A percentile compares a stretch with the other conserved stretches of the same genome.
These are phyloP conservation scores for Biscogniauxia mediterranea DNA, from an alignment of 2,329 filamentous ascomycete species.

Conservation along the genomic window DNA sequence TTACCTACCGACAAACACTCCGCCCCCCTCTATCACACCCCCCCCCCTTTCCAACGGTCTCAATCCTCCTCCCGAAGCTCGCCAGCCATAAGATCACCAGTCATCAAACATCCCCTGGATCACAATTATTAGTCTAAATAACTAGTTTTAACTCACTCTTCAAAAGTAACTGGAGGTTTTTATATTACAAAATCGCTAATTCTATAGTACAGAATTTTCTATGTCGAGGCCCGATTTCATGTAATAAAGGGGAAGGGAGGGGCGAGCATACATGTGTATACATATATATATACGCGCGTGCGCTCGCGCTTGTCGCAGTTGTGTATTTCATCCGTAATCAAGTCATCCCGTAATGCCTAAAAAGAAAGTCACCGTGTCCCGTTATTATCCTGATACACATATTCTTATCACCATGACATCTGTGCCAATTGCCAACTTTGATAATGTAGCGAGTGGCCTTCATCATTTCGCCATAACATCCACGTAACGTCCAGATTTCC, in stretches of 20 bases:
- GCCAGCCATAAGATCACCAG: too few relatives aligned
- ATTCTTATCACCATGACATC: neutral
- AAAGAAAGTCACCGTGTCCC: neutral
- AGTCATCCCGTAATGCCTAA: neutral
- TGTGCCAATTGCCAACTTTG: neutral
- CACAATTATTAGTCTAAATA: too few relatives aligned
- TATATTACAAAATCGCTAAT: slow-evolving; percentile 26
- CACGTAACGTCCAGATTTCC: slow-evolving; percentile 86
- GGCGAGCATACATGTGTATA: neutral
- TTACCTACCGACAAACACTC: too few relatives aligned
- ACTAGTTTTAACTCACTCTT: neutral
- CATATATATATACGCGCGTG: neutral
- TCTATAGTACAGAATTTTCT: slow-evolving; percentile 17
- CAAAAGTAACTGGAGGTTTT: neutral
- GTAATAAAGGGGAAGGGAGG: neutral
- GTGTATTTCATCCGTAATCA: neutral
- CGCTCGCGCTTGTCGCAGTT: neutral
- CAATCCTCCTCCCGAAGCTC: too few relatives aligned
- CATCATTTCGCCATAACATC: slow-evolving; percentile 83
- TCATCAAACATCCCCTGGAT: too few relatives aligned
- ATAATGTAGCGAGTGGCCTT: neutral
- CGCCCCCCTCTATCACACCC: too few relatives aligned
- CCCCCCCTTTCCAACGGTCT: too few relatives aligned
- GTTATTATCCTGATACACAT: neutral
- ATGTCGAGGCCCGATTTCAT: slow-evolving; percentile 2